Base-by-base conservation (phyloP, 805 yeast species). In the Alloascoidea africana region DNA sequence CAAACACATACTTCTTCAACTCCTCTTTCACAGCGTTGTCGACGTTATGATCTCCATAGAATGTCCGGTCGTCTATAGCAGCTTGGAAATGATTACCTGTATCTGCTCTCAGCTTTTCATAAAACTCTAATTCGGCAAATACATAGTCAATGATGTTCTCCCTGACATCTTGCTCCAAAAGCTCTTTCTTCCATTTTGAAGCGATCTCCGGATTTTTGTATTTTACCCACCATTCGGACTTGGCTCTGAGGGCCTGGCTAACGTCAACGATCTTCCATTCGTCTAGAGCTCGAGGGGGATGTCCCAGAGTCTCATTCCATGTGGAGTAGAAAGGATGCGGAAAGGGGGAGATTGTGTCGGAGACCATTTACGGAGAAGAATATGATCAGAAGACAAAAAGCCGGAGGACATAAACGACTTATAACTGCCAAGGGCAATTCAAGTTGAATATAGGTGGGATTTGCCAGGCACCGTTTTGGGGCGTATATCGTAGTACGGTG, bases 41-140 rank as follows among this genome's bases (percentile, higher is more conserved):
- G 17, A 59, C 42, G 3, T 46, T 47, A 0, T 30, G 23, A 40
- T 52, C 57, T 18, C 17, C 40, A 13, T 45, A 40, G 23, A 48
- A 49, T 14, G 42, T 46, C 8, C n/a, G 8, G 37, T 51, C 54
- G 38, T 48, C 57, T 33, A 39, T 32, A 3, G 42, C 49, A 32
- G 46, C 41, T 18, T 36, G 40, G 44, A 46, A 54, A 15, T 42
- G 45, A 14, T 18, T 27, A 23, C 40, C 46, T 6, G 36, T 17
- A 5, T 40, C 33, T 3, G 33, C 17, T 19, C 50, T 38, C 27
- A 43, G 19, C 4, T 35, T 34, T 15, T 51, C 55, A 35, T 47
- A 52, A 54, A 58, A 56, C 33, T 47, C 47, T 37, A 60, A 49
- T 39, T 61, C 65, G 27, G 40, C 42, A 23, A 56, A 35, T 2